Conservation (phyloP, 768 basidiomycete genomes). For the Termitomyces heimii region DNA sequence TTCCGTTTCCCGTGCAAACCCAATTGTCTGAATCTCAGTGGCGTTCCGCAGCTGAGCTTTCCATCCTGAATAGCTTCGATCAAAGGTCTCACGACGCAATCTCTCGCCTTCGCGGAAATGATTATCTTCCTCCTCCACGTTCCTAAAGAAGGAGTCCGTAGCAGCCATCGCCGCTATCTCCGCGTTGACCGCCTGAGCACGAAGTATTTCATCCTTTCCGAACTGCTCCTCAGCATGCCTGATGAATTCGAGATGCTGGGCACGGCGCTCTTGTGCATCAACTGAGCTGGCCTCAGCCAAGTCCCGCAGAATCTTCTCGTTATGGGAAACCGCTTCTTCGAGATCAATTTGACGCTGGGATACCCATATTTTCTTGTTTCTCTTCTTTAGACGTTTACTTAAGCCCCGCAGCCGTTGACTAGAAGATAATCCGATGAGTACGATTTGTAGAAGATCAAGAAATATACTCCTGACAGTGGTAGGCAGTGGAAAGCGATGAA, state of each 20-base stretch:
- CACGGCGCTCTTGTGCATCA: not conserved
- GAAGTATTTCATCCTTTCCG: not conserved
- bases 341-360: not conserved
- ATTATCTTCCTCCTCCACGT: not conserved
- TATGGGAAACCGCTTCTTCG: not conserved
- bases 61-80: not conserved
- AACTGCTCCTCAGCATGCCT: not conserved
- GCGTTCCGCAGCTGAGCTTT: not conserved
- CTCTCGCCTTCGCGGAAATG: not conserved
- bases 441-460: not conserved
- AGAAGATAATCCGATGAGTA: not conserved
- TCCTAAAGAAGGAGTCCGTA: not conserved
- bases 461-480: not conserved
- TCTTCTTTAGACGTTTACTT: not conserved
- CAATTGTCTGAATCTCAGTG: not conserved
- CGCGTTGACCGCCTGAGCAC: not conserved
- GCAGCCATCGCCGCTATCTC: not conserved
- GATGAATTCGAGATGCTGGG: not conserved
- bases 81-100: not conserved
- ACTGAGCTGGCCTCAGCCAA: not conserved
- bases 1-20: not conserved
- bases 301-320: not conserved
- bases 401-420: not conserved
- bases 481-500: not conserved
- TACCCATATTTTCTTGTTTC: not conserved